Percentiles rank a stretch among this genome's conserved stretches.
Conservation (phyloP, 108 stramenopile species). For the Skeletonema potamos region DNA sequence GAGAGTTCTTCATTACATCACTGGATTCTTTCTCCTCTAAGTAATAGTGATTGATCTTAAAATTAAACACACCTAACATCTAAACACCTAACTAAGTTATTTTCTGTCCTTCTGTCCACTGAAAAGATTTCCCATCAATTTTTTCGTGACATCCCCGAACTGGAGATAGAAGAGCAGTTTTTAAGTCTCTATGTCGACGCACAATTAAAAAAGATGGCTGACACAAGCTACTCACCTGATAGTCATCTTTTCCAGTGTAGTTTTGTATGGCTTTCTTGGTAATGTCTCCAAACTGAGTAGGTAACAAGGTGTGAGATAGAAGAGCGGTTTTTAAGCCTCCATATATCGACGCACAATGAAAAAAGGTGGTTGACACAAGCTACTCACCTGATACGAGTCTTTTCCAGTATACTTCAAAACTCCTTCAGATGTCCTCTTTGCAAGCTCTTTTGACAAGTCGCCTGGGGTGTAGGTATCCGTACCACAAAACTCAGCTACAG, state of each 20-base stretch:
- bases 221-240: too few relatives aligned
- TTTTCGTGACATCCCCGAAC: constrained; percentile 80
- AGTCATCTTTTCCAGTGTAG: constrained; percentile 73
- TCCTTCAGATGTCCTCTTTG: constrained; percentile 58
- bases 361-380: neutral
- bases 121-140: constrained; percentile 69
- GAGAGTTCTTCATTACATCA: too few relatives aligned
- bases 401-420: constrained; percentile 72
- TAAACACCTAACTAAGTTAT: neutral
- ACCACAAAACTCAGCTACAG: constrained; percentile 71
- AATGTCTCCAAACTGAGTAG: constrained; percentile 56
- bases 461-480: constrained; percentile 76
- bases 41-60: too few relatives aligned
- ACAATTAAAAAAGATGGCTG: neutral
- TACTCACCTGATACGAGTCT: constrained; percentile 67
- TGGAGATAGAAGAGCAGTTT: neutral
- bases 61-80: neutral
- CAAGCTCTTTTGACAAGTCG: constrained; percentile 59
- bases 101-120: constrained; percentile 36
- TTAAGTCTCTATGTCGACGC: neutral
- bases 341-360: neutral
- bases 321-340: too few relatives aligned
- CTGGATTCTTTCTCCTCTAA: too few relatives aligned
- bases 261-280: constrained; percentile 64
- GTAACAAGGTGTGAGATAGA: constrained; percentile 17